Evolutionary conservation across 1,139 yeast species (phyloP), one percentile per base, ranked within the genome.

Genomic region (Diutina siamensis): DNA sequence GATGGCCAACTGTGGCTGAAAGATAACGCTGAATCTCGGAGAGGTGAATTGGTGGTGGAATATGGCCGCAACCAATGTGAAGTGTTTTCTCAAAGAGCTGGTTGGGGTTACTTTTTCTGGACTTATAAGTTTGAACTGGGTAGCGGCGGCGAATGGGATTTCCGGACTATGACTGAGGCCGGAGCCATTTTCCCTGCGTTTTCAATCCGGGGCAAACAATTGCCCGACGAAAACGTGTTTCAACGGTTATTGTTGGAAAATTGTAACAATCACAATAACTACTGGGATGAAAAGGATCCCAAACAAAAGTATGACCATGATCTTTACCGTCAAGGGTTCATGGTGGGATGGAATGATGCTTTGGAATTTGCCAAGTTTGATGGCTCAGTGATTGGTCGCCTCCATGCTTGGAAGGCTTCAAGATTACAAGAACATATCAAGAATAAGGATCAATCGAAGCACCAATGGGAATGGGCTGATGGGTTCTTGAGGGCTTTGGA

Each of bases 81-180:
- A 2, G 52, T 74, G 3, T 74, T 83, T 53, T 55, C 58, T 10
- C 56, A 72, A 41, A 64, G 83, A 44, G 73, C 78, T 47, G 10
- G 10, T 2, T 41, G 28, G 36, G 97, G 97, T 0, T 71, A 76
- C 46, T 89, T 74, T 61, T 92, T 92, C 63, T 92, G 97, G 97
- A 86, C 96, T 1, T 84, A 67, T 60, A 87, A 86, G 62, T 89
- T 89, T 58, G 78, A 83, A 58, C 72, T 79, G 47, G 97, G 97
- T 2, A 83, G 82, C 56, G 97, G 97, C 36, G 97, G 97, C 10
- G 96, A 87, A 64, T 89, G 97, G 97, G 97, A 92, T 47, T 81
- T 86, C 61, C 31, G 42, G 31, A 32, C 44, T 13, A 31, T 21
- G 28, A 41, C 44, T 5, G 25, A 28, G 5, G 25, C 22, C n/a